Base-by-base conservation (phyloP, 2,329 filamentous ascomycete genomes). In the Cercospora brassicicola region DNA sequence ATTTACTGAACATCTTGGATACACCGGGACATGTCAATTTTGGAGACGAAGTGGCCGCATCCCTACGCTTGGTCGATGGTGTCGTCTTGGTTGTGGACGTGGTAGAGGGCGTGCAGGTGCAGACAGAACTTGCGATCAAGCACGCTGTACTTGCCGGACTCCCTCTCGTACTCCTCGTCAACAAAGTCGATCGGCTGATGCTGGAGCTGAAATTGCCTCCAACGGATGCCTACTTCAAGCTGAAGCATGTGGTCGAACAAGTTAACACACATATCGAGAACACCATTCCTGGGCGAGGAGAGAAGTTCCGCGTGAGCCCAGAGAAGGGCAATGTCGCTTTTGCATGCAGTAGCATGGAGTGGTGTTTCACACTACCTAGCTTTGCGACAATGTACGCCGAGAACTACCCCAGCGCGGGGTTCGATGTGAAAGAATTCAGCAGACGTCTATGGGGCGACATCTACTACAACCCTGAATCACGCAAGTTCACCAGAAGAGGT, bases 251-350 rank as follows among this genome's bases (percentile, higher is more conserved):
- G n/a, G 89, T 99, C 63, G 95, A 99, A 80, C 93, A 98, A 80
- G 94, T 99, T 80, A 99, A 99, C 81, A 97, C 93, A 0, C 84
- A 95, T 73, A 98, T 99, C 75, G 92, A 96, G 77, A 93, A 91
- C 78, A 91, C 91, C 2, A 85, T 93, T 30, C 94, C 95, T 3
- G 90, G 92, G 1, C 88, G 88, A 74, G 93, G 94, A 30, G 92
- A 92, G 76, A 88, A 87, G 69, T 89, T 88, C 80, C 88, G 95
- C 71, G 81, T 99, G 70, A 98, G 94, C 73, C 95, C 95, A 0
- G 95, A 99, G 78, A 97, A 94, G 82, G 95, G 95, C 69, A 99
- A 99, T 78, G 95, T 99, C n/a, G 89, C 96, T 9, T 99, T 99
- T 78, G 92, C 94, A 0, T 97, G 93, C 79, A 92, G 91, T 60